Conservation (phyloP, 1,284 basidiomycete genomes). For the Ceratobasidium sp. region DNA sequence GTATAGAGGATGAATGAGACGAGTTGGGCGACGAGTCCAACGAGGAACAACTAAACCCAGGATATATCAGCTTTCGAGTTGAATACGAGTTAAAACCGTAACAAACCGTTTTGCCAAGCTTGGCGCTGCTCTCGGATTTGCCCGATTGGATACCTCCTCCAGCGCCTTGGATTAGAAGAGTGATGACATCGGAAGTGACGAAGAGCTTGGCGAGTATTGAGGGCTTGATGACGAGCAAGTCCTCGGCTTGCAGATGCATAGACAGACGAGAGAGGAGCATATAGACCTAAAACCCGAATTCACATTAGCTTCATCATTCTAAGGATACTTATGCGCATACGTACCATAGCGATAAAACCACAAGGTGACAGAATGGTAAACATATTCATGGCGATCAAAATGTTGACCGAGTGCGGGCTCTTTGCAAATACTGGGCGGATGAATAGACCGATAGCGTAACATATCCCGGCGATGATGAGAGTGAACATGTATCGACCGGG, state of each 20-base stretch:
- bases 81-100: too few relatives aligned
- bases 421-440: constrained; percentile 6
- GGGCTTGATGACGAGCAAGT: constrained; percentile 8
- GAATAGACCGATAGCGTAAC: background rate
- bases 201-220: background rate
- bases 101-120: background rate
- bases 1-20: background rate
- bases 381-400: constrained; percentile 16
- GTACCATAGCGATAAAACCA: constrained; percentile 20
- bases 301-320: background rate
- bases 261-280: constrained; percentile 1
- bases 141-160: background rate
- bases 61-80: background rate
- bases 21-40: constrained; percentile 3
- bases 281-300: constrained; percentile 6
- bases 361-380: constrained; percentile 12
- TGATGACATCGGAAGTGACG: constrained; percentile 21
- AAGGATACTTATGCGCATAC: background rate
- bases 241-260: constrained; percentile 1
- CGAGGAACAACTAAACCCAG: background rate
- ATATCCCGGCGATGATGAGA: background rate
- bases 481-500: constrained; percentile 11
- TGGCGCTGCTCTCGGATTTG: background rate
- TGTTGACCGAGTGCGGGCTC: background rate
- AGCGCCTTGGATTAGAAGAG: background rate